A percentile compares a stretch with the other conserved stretches of the same genome.
These are phyloP conservation scores for Trifolium fragiferum DNA, from an alignment of 306 rosid species.

Conservation along the genomic window DNA sequence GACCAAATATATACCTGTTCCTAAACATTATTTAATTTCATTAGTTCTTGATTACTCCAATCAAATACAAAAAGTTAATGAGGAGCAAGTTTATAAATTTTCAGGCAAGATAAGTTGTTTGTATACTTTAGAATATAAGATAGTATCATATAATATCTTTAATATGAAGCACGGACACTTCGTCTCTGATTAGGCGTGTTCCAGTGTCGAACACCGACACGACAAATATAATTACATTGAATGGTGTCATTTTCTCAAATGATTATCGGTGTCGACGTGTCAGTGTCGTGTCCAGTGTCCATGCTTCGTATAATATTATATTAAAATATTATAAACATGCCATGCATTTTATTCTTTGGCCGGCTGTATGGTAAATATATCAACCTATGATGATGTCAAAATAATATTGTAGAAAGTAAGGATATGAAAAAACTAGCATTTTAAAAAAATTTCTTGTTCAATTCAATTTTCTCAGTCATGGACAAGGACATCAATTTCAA, in stretches of 20 bases:
- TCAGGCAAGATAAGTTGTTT: neutral
- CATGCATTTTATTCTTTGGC: neutral
- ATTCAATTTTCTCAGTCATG: neutral
- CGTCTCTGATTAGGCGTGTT: no score
- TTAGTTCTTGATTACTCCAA: no score
- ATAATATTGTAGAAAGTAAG: neutral
- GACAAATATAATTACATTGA: no score
- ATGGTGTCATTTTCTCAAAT: no score
- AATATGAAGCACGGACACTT: no score
- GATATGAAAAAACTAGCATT: neutral
- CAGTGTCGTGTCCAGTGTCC: no score
- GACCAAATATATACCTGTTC: neutral
- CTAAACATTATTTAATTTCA: neutral
- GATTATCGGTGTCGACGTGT: no score
- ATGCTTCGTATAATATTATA: no score
- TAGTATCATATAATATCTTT: no score
- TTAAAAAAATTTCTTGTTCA: neutral
- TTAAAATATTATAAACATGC: no score
- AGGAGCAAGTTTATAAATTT: neutral
- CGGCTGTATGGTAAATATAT: neutral
- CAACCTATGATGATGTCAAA: neutral
- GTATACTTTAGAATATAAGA: neutral
- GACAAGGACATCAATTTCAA: neutral
- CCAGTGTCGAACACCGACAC: no score
- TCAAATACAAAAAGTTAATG: neutral